Base-by-base conservation (phyloP, 176 grass and related monocot species). In the Cenchrus fungigraminus region DNA sequence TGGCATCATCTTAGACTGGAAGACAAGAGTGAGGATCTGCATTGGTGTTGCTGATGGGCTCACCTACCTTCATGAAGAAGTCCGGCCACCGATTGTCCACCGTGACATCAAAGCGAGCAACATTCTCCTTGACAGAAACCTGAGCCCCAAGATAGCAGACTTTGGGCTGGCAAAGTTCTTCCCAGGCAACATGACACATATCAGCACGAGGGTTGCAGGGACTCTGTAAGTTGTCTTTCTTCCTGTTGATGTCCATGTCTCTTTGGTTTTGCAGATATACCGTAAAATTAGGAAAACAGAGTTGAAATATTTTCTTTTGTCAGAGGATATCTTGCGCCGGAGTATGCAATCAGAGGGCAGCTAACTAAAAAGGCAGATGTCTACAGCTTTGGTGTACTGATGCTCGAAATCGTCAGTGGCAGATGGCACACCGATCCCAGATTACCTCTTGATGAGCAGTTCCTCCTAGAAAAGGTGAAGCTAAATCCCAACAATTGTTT, bases 31-130 rank as follows among this genome's bases (percentile, higher is more conserved):
- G 22, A 91, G 92, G 46, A 98, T 98, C 45, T 86, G 83, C 74
- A 88, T 94, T 2, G 89, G 96, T 53, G 82, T 98, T 3, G 93
- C 91, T 0, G 73, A 83, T 0, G 93, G 96, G 43, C 89, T 95
- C 20, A 63, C 81, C 49, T 98, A 95, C 78, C 89, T 98, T 77
- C 96, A 95, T 15, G 87, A 98, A 62, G 85, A 92, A 94, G 42
- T 84, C 47, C 71, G 44, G 60, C 93, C 91, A 7, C 83, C 56
- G 5, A 95, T 95, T 22, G 82, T 94, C 13, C 96, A 98, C 83
- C 93, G 93, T 65, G 96, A 95, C 70, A 98, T 95, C 82, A 98
- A 98, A 68, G 89, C 95, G 0, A 95, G 89, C 78, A 98, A 98
- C 67, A 74, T 98, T 51, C 91, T 98, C 50, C 95, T 98, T 9